Evolutionary conservation across 352 stramenopile genomes (phyloP).

Genomic region (Globisporangium paroecandrum): DNA sequence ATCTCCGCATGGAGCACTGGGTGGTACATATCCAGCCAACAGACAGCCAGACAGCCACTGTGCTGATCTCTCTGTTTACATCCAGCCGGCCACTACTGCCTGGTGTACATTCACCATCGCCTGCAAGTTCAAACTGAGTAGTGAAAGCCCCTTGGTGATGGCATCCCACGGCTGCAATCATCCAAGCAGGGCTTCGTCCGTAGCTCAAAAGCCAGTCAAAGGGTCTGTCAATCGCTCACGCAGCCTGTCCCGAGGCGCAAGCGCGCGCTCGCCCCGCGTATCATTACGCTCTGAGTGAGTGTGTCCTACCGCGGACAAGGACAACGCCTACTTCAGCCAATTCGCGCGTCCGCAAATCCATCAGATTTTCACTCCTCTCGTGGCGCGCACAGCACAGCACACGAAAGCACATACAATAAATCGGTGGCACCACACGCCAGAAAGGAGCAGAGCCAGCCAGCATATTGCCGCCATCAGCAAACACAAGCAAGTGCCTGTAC

Average conservation of each 20-base stretch:
- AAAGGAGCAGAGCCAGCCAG: not conserved
- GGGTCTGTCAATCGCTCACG: not conserved
- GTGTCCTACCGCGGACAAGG: not conserved
- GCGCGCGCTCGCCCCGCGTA: not conserved
- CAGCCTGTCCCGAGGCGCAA: not conserved
- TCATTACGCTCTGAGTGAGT: not conserved
- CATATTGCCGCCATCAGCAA: not conserved
- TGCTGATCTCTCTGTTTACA: no score
- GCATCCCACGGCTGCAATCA: not conserved
- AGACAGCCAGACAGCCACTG: not conserved
- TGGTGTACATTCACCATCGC: no score
- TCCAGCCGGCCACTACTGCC: no score
- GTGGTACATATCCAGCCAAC: not conserved
- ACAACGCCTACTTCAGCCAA: not conserved
- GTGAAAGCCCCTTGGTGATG: not conserved
- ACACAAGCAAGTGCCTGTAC: not conserved
- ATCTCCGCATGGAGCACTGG: not conserved
- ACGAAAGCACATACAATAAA: not conserved
- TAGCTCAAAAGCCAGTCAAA: not conserved
- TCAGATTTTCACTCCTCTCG: not conserved
- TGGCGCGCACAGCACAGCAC: not conserved
- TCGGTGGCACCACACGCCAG: not conserved
- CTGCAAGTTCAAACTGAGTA: not conserved
- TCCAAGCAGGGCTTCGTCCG: not conserved
- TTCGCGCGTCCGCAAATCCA: not conserved